Evolutionary conservation across 805 yeast genomes (phyloP), one percentile per base, ranked within the genome.

Genomic region (Yarrowia deformans): DNA sequence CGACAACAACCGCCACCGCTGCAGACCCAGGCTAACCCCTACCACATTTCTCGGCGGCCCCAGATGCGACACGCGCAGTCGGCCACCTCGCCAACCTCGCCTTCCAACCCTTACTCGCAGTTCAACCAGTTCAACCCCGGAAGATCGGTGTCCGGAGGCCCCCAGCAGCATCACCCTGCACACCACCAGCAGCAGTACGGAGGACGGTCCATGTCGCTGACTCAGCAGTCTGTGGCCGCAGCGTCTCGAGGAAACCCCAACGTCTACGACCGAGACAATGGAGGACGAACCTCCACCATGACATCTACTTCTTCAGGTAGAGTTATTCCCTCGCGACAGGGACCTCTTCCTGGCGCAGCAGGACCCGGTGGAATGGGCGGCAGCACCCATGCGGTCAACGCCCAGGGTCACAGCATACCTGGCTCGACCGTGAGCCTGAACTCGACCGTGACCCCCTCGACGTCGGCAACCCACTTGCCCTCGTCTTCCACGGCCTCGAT

Each of bases 361-460:
- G 63, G 48, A n/a, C 43, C 19, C 8, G 43, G 43, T 14, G 43
- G 43, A 9, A 14, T 14, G 29, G 60, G 58, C 13, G 45, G 45
- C 45, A 45, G 45, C 45, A 46, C 67, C n/a, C 67, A 61, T 13
- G 56, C 56, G 0, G 68, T 63, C 29, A 49, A 63, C 29, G 55
- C 68, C 3, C 56, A 63, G 48, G 68, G 68, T 1, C 56, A 48
- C 35, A 63, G 45, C 68, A 63, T 63, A 6, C 68, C 68, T n/a
- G 68, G 68, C 1, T 48, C 68, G 1, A 48, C 68, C 7, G 40
- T 40, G 18, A 23, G 46, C 1, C 68, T 63, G n/a, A 42, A 12
- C 19, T 43, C 52, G 40, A 43, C 66, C 8, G 52, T 60, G 42
- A 43, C 66, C 1, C 66, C 66, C 14, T 39, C 66, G 14, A 43